Evolutionary conservation across 805 yeast species (phyloP), one percentile per base, ranked within the genome.

Genomic region (Lipomyces yamadae): DNA sequence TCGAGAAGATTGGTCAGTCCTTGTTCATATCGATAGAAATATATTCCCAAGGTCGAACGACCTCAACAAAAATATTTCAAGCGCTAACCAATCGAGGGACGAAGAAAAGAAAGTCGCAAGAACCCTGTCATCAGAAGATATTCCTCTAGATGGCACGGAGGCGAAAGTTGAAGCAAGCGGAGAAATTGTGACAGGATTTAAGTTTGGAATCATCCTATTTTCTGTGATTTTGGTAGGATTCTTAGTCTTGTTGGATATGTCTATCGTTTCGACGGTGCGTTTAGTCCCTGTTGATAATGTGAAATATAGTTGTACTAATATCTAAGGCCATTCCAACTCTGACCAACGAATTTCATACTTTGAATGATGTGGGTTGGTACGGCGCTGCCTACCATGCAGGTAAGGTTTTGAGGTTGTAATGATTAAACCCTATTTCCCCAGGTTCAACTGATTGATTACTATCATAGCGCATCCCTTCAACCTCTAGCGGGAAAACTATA

Each of bases 321-420:
- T 35, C 11, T 11, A 60, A 62, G 30, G 63, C 58, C 18, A 60
- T 60, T 60, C 63, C 63, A 30, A 52, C 33, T 8, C 30, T 60
- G 8, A 60, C 63, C 11, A n/a, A 29, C 34, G 45, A 53, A 1
- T 60, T 60, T 34, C 37, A 60, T 24, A n/a, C 61, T 1, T 48
- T 60, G 32, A 61, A 39, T 32, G 58, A 60, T 24, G 59, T 60
- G 13, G 63, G 61, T 6, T 60, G 63, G 63, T 50, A 52, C 30
- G 61, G 63, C 10, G 29, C 45, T 24, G 11, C 52, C 10, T 60
- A 53, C 10, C 48, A 53, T 2, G 55, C 63, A 37, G 1, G 42
- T 37, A 11, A 5, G 24, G 24, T 24, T 24, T 24, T 24, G 24
- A 24, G 24, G 42, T 37, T 37, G 15, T 37, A 15, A 8, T 37